Base-by-base conservation (phyloP, 2,329 filamentous ascomycete species). In the Claviceps purpurea region DNA sequence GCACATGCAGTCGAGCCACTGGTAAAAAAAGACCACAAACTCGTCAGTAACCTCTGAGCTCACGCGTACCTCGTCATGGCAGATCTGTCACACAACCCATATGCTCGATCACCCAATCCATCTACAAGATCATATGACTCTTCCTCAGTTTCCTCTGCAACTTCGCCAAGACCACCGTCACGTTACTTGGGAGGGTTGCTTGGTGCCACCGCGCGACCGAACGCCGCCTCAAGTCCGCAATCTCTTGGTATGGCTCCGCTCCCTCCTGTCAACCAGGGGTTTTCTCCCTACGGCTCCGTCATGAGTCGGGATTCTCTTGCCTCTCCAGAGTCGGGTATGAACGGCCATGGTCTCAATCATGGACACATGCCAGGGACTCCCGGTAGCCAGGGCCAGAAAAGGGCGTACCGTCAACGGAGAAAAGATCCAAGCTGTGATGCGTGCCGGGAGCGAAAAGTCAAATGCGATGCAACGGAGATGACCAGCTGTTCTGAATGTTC, bases 371-470 rank as follows among this genome's bases (percentile, higher is more conserved):
- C 61, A 18, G 65, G 64, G 75, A 74, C 60, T 66, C 58, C 64
- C 79, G 57, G 61, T 1, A 47, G 55, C 5, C 85, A 87, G 59
- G 79, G 85, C 37, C 89, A 95, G 67, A 97, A 97, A 68, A 77
- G 93, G 64, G 91, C 93, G 2, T 98, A 97, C 71, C 82, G 93
- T 24, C 93, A 98, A 67, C 77, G 93, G 58, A 80, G 93, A 59
- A 98, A 98, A 65, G 93, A 98, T 62, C 93, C 93, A 1, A 97
- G 89, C 63, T 98, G 93, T 67, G 93, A 98, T 73, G 93, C 93
- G 49, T 98, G 93, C 66, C 81, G 93, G 55, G 93, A 98, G 62
- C 73, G 82, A 57, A 86, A 86, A 69, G 82, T 86, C 64, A 86
- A 86, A 77, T 98, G 93, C 68, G 93, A 98, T 72, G 93, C 93